Percentiles rank a stretch among this genome's conserved stretches.
Evolutionary conservation across 306 rosid species (phyloP).

Genomic region (Alnus glutinosa): DNA sequence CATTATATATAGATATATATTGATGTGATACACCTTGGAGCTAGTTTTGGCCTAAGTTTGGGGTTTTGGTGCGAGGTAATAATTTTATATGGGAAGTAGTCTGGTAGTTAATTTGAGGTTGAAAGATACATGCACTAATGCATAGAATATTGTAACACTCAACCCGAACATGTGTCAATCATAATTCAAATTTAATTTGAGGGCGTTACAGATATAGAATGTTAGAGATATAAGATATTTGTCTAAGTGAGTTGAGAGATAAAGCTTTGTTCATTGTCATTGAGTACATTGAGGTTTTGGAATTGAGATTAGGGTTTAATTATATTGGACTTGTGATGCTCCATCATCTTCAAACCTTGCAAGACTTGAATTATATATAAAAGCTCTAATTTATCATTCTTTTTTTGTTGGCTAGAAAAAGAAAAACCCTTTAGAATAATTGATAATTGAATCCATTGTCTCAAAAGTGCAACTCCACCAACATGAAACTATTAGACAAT

Average conservation of each 20-base stretch:
- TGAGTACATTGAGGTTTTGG: not conserved
- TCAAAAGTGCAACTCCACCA: slow-evolving; percentile 36
- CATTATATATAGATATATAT: no score
- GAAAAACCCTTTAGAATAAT: not conserved
- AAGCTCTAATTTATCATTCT: not conserved
- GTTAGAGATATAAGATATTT: not conserved
- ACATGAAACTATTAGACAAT: slow-evolving; percentile 34
- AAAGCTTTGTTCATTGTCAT: not conserved
- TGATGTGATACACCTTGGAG: no score
- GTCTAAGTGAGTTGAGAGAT: not conserved
- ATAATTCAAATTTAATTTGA: not conserved
- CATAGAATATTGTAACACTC: no score
- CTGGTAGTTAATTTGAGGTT: no score
- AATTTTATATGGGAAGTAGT: no score
- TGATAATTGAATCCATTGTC: slow-evolving; percentile 27
- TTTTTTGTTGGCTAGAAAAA: no score
- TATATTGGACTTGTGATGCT: not conserved
- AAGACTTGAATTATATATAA: not conserved
- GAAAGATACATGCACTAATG: no score
- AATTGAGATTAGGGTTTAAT: not conserved
- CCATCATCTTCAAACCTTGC: not conserved
- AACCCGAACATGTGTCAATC: no score
- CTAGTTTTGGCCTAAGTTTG: not conserved
- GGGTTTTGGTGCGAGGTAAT: no score
- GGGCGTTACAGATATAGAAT: not conserved